phyloP scores from a whole-genome alignment of 305 asterid genomes.

The Striga hermonthica region DNA sequence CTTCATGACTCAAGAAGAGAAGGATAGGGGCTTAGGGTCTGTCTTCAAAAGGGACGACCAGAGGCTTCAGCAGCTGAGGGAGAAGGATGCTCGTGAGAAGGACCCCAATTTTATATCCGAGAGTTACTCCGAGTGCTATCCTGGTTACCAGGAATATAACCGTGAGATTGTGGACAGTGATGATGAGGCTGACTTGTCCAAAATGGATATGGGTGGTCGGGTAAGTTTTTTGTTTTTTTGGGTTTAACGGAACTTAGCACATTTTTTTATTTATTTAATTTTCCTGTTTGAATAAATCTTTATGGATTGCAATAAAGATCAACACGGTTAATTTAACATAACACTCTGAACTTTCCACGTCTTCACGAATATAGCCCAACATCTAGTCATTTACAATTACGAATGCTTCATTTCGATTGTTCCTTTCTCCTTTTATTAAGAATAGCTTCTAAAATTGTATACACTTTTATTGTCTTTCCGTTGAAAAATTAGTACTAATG shows the following conservation, averaged over 20 bases:
- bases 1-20: conserved; percentile 95
- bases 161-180: conserved; percentile 94
- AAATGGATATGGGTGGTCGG: conserved; percentile 99
- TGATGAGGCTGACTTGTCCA: conserved; percentile 87
- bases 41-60: conserved; percentile 96
- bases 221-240: conserved; percentile 47
- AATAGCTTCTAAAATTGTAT: no score
- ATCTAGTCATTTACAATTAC: no score
- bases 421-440: no score
- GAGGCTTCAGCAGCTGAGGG: conserved; percentile 88
- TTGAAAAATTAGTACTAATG: no score
- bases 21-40: conserved; percentile 95
- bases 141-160: conserved; percentile 94
- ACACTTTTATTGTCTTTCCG: no score
- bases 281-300: background rate
- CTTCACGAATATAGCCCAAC: no score
- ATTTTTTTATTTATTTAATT: background rate
- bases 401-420: no score
- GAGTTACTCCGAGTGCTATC: conserved; percentile 98
- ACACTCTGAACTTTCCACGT: no score
- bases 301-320: no score
- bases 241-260: no score
- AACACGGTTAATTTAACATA: no score
- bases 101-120: conserved; percentile 97
- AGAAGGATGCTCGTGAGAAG: conserved; percentile 91